phyloP scores from a whole-genome alignment of 129 eudicot species.

The Mikania micrantha region DNA sequence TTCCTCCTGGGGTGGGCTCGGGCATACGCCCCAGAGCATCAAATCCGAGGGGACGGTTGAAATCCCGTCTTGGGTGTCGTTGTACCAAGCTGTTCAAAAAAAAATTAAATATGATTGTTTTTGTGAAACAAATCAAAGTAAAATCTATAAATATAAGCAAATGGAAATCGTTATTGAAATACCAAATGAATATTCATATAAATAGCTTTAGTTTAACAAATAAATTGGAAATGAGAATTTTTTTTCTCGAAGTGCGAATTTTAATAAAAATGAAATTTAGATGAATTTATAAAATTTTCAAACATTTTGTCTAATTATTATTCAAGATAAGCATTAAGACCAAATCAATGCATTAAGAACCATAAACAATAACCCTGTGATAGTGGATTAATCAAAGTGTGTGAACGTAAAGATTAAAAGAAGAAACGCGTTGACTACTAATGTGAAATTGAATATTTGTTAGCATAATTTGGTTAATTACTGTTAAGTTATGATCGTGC shows the following conservation, averaged over 20 bases:
- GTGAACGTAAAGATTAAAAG: background rate
- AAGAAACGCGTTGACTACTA: conserved; percentile 5
- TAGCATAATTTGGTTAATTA: conserved; percentile 10
- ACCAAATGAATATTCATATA: background rate
- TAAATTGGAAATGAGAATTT: no score
- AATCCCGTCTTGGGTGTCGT: no score
- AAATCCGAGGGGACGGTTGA: no score
- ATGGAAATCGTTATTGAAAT: background rate
- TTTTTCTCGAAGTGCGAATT: no score
- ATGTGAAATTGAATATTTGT: conserved; percentile 16
- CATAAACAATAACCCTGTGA: background rate
- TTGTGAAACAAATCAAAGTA: background rate
- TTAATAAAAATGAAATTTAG: no score
- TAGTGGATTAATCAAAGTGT: background rate
- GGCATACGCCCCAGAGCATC: no score
- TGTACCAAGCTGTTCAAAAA: no score
- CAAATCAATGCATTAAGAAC: background rate
- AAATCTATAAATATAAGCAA: no score
- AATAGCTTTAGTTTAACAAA: background rate
- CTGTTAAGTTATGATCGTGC: background rate
- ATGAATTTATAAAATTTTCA: no score
- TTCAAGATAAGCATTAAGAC: background rate
- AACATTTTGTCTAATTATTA: background rate
- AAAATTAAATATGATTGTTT: no score
- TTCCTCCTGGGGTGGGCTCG: no score